Evolutionary conservation across 192 early-diverging fungal species (phyloP).

Genomic region (Martensiomyces pterosporus): DNA sequence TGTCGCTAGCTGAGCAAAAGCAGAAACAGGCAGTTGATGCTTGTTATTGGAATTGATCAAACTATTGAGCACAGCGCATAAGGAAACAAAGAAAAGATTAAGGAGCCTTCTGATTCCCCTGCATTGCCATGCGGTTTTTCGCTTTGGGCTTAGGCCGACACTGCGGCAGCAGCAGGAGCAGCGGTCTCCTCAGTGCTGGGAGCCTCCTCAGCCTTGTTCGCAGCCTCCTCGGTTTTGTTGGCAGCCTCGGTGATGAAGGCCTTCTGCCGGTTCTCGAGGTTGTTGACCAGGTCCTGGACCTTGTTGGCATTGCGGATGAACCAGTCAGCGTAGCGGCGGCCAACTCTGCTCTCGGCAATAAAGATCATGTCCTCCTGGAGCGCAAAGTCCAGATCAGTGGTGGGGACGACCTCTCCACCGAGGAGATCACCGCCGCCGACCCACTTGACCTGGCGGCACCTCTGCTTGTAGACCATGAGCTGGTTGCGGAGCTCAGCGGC

Average conservation of each 20-base stretch:
- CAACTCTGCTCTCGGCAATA: slow-evolving; percentile 92
- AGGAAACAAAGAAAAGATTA: not conserved
- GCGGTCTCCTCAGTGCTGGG: no score
- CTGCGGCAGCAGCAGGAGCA: not conserved
- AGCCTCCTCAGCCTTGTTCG: slow-evolving; percentile 1
- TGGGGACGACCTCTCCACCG: slow-evolving; percentile 74
- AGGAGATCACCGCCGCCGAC: slow-evolving; percentile 68
- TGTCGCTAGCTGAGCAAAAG: no score
- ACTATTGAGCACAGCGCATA: no score
- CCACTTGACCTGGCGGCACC: slow-evolving; percentile 87
- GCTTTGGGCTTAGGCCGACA: not conserved
- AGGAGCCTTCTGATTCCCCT: no score
- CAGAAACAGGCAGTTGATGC: no score
- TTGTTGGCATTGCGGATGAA: slow-evolving; percentile 93
- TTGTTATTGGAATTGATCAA: no score
- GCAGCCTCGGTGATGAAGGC: slow-evolving; percentile 16
- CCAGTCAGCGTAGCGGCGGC: slow-evolving; percentile 90
- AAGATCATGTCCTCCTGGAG: slow-evolving; percentile 92
- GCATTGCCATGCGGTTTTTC: not conserved
- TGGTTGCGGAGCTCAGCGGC: slow-evolving; percentile 78
- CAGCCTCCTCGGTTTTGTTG: slow-evolving; percentile 12
- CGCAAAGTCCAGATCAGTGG: slow-evolving; percentile 90
- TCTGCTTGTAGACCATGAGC: slow-evolving; percentile 91
- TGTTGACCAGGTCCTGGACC: slow-evolving; percentile 56
- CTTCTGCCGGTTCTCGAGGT: slow-evolving; percentile 39